Evolutionary conservation across 192 early-diverging fungal species (phyloP), one percentile per base, ranked within the genome.

Genomic region (Chytriomyces sp.): DNA sequence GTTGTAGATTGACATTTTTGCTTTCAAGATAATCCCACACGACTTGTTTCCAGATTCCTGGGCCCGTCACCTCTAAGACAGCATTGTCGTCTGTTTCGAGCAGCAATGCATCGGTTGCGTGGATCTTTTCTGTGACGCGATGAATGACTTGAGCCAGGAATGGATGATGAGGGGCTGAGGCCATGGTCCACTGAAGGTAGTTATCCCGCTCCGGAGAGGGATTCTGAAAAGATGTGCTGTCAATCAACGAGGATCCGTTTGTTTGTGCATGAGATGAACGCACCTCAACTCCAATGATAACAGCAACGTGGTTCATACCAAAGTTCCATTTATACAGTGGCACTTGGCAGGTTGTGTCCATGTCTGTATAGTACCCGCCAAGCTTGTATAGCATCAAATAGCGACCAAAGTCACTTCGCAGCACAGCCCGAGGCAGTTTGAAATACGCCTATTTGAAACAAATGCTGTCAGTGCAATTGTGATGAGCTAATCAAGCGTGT

Each of bases 301-400:
- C 48, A 43, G 71, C 50, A 26, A 45, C 65, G 16, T 64, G 43
- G 9, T 66, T 7, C 8, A 69, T 18, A 7, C 70, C 57, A 6
- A 65, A 45, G 59, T 65, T 53, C 82, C 82, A 83, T 23, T 83
- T 53, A 61, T 64, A 61, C 13, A 83, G 35, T 10, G 82, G 77
- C 20, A 64, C 59, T 16, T 61, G n/a, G 45, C 69, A 71, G 23
- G 35, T 48, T 9, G 82, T 82, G 53, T 83, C 82, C 65, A 79
- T 62, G 57, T 83, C 82, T 35, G 47, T 48, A 48, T 82, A 83
- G 45, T 72, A 70, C 26, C 82, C 82, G 7, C 82, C 82, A 24
- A 81, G 61, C 18, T 71, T 60, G 24, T 64, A 63, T 66, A 83
- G 35, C 61, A 83, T 69, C 65, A 81, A 35, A 60, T 82, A 82